phyloP scores from a whole-genome alignment of 2,329 filamentous ascomycete genomes.

The Claviceps africana region DNA sequence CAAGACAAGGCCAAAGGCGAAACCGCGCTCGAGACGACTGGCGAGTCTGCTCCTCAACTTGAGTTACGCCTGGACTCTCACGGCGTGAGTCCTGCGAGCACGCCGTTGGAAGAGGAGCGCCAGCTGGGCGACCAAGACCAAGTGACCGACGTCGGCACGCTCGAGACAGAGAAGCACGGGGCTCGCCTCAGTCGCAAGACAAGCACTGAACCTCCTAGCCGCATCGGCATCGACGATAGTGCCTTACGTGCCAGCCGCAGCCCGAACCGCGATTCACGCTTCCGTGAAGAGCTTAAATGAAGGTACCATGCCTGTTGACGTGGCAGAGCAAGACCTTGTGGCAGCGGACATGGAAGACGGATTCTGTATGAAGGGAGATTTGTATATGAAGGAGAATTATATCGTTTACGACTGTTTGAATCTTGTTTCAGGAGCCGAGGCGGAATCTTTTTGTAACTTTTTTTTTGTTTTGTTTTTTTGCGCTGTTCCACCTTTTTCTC shows the following conservation, averaged over 20 bases:
- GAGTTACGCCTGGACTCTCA: slow-evolving; percentile 16
- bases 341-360: no score
- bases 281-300: slow-evolving; percentile 38
- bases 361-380: no score
- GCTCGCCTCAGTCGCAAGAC: slow-evolving; percentile 5
- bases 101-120: slow-evolving; percentile 30
- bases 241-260: slow-evolving; percentile 29
- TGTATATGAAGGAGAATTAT: no score
- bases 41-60: slow-evolving; percentile 11
- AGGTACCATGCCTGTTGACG: no score
- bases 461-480: no score
- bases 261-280: slow-evolving; percentile 42
- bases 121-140: slow-evolving; percentile 13
- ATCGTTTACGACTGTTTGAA: no score
- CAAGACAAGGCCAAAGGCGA: neutral
- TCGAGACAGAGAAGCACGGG: slow-evolving; percentile 5
- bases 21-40: slow-evolving; percentile 1
- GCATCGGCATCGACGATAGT: slow-evolving; percentile 21
- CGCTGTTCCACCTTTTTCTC: no score
- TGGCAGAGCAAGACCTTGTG: no score
- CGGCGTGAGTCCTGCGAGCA: slow-evolving; percentile 24
- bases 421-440: no score
- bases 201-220: slow-evolving; percentile 24
- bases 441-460: no score
- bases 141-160: slow-evolving; percentile 7